Evolutionary conservation across 2,329 filamentous ascomycete genomes (phyloP), one percentile per base, ranked within the genome.

Genomic region (Claviceps pusilla): DNA sequence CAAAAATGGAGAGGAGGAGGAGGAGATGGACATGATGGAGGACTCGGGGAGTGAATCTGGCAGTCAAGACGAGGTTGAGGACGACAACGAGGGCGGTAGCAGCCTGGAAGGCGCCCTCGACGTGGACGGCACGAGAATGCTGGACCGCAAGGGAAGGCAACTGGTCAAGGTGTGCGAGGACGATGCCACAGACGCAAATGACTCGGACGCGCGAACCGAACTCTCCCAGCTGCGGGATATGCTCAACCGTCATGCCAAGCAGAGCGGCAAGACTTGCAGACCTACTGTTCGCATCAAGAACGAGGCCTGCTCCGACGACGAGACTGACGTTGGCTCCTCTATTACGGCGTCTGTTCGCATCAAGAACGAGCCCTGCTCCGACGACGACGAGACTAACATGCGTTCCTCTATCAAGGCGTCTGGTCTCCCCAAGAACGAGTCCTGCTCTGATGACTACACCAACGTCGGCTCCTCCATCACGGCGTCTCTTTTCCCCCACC

Each of bases 91-190:
- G 19, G 19, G 19, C 19, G 19, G 19, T 19, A 19, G 73, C 70
- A 7, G 60, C 70, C 16, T 67, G 68, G 2, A 73, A 76, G 39
- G 79, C 81, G 80, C 79, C 0, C 60, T 82, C 11, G 84, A 89
- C 65, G 70, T 82, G 16, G 74, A 88, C 60, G 84, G 86, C 1
- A 77, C 73, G 52, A 76, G 72, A 56, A 70, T 90, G 48, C 67
- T 84, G 28, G 87, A 90, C 62, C 71, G 73, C 9, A 78, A 84
- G 53, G 87, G 85, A 0, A 74, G 77, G 24, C 76, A 78, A 12
- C 75, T 94, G 74, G 71, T 91, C 57, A 86, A 80, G 60, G 80
- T 93, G 1, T 93, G 88, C 63, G 84, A 83, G 57, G 84, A 86
- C 48, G 84, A 88, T 73, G 54, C 24, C 12, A 12, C 12, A 3